Evolutionary conservation across 164 flowering plant genomes (phyloP).

Genomic region (Annona cherimola): DNA sequence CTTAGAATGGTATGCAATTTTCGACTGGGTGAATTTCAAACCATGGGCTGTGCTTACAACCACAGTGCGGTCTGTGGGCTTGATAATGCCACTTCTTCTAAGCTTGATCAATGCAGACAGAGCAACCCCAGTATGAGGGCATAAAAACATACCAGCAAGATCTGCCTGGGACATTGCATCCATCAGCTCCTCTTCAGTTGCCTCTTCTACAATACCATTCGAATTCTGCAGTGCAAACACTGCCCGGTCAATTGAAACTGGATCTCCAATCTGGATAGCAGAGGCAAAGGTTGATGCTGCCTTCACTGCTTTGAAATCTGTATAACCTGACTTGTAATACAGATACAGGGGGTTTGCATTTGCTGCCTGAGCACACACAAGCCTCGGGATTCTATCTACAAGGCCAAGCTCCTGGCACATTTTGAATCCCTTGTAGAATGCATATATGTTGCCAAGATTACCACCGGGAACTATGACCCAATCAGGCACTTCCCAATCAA

Average conservation of each 20-base stretch:
- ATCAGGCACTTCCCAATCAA: constrained; percentile 93
- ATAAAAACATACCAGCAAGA: constrained; percentile 81
- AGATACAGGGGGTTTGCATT: constrained; percentile 86
- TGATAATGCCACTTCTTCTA: constrained; percentile 63
- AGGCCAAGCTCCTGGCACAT: constrained; percentile 88
- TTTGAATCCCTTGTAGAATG: constrained; percentile 85
- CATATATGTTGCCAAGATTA: constrained; percentile 82
- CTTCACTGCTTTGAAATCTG: constrained; percentile 48
- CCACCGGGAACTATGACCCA: constrained; percentile 98
- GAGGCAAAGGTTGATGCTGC: constrained; percentile 78
- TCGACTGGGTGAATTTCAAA: constrained; percentile 81
- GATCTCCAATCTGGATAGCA: constrained; percentile 94
- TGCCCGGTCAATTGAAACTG: constrained; percentile 86
- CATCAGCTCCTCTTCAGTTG: constrained; percentile 86
- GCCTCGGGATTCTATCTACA: constrained; percentile 61
- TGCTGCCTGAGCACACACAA: constrained; percentile 89
- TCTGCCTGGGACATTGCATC: constrained; percentile 85
- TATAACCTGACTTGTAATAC: constrained; percentile 66
- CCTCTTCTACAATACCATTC: constrained; percentile 90
- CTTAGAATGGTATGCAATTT: constrained; percentile 71
- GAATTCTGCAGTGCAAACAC: constrained; percentile 62
- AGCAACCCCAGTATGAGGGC: constrained; percentile 95
- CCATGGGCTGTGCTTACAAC: constrained; percentile 98
- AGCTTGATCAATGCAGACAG: constrained; percentile 72
- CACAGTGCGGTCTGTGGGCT: constrained; percentile 60